A percentile compares a stretch with the other conserved stretches of the same genome.
phyloP scores from a whole-genome alignment of 140 eudicot genomes.

The Ambrosia hybrid region DNA sequence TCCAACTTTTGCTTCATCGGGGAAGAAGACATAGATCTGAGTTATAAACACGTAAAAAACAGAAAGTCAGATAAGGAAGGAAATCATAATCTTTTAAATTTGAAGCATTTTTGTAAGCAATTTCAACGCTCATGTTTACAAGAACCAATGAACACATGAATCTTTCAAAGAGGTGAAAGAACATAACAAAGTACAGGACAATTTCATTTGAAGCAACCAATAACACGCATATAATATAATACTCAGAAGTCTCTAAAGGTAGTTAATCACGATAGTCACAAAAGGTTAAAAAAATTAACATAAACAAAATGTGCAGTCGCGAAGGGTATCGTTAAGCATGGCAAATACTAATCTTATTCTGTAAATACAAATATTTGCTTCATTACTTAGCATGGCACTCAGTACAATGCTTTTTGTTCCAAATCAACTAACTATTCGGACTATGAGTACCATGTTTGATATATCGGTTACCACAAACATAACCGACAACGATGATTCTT shows the following conservation, averaged over 20 bases:
- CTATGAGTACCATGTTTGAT: background rate
- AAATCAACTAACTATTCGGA: background rate
- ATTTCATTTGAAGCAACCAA: background rate
- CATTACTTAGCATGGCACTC: constrained; percentile 2
- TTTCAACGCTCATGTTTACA: background rate
- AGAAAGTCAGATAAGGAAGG: background rate
- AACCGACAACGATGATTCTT: background rate
- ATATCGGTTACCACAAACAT: constrained; percentile 3
- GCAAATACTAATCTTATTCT: background rate
- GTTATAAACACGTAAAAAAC: background rate
- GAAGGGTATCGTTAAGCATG: background rate
- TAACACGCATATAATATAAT: background rate
- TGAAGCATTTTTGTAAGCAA: background rate
- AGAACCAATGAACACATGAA: background rate
- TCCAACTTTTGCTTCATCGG: constrained; percentile 92
- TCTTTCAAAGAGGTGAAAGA: background rate
- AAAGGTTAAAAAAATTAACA: background rate
- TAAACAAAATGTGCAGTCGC: constrained; percentile 3
- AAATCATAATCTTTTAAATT: background rate
- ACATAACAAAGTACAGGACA: background rate
- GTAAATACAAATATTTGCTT: background rate
- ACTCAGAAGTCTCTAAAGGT: too few relatives aligned
- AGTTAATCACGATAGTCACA: background rate
- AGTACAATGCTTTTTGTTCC: background rate
- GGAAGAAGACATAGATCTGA: constrained; percentile 88